Percentiles rank a stretch among this genome's conserved stretches.
Evolutionary conservation across 768 basidiomycete genomes (phyloP).

Genomic region (Amanita phalloides): DNA sequence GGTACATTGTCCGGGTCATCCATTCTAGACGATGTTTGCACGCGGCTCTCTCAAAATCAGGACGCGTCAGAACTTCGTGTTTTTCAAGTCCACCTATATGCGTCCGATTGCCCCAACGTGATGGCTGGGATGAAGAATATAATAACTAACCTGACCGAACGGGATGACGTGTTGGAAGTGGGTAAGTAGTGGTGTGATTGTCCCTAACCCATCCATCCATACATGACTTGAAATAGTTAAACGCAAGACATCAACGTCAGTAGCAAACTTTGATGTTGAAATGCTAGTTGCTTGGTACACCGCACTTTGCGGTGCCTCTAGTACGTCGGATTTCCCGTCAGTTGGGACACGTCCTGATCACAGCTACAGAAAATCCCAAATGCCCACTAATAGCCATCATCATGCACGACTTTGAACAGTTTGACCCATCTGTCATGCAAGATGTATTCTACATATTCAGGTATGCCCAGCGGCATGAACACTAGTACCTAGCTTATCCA

Average conservation of each 20-base stretch:
- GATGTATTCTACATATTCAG: slow-evolving; percentile 68
- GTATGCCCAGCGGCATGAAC: slow-evolving; percentile 20
- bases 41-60: slow-evolving; percentile 20
- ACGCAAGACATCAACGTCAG: slow-evolving; percentile 35
- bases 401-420: slow-evolving; percentile 67
- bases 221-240: slow-evolving; percentile 21
- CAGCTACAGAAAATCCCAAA: slow-evolving; percentile 2
- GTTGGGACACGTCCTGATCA: background rate
- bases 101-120: slow-evolving; percentile 46
- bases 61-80: slow-evolving; percentile 5
- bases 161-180: slow-evolving; percentile 14
- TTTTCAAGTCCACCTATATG: slow-evolving; percentile 34
- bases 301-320: slow-evolving; percentile 24
- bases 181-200: slow-evolving; percentile 11
- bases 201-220: background rate
- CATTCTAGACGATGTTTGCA: slow-evolving; percentile 34
- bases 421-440: slow-evolving; percentile 50
- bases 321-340: slow-evolving; percentile 14
- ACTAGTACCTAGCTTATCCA: background rate
- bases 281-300: slow-evolving; percentile 52
- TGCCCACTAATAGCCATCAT: slow-evolving; percentile 41
- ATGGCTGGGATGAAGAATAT: slow-evolving; percentile 42
- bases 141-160: slow-evolving; percentile 40
- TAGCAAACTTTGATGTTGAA: slow-evolving; percentile 53
- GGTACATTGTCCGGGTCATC: slow-evolving; percentile 35